phyloP scores from a whole-genome alignment of 208 protist species.

The Angomonas ambiguus region DNA sequence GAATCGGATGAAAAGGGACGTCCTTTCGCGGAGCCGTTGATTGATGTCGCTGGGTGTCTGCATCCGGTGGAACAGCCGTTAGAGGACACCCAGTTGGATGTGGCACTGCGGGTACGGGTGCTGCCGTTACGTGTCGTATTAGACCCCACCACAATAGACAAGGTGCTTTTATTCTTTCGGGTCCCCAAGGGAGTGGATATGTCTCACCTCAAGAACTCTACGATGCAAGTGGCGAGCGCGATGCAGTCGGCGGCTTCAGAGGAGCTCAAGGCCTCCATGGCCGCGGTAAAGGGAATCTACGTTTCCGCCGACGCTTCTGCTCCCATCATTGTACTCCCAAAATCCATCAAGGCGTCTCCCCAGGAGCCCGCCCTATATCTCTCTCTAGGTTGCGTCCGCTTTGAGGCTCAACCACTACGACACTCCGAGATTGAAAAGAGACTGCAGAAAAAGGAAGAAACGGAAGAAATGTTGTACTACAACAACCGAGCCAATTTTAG shows the following conservation, averaged over 20 bases:
- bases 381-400: conserved; percentile 64
- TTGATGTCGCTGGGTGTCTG: conserved; percentile 50
- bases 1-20: not conserved
- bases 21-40: conserved; percentile 32
- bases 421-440: conserved; percentile 57
- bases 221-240: conserved; percentile 38
- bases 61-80: conserved; percentile 67
- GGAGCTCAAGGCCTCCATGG: conserved; percentile 57
- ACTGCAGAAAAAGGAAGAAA: conserved; percentile 14
- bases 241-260: conserved; percentile 56
- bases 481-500: conserved; percentile 58
- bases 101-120: conserved; percentile 58
- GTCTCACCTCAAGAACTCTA: conserved; percentile 35
- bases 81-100: conserved; percentile 57
- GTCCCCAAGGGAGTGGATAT: conserved; percentile 59
- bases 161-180: conserved; percentile 55
- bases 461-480: conserved; percentile 71
- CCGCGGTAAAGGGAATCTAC: conserved; percentile 52
- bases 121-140: conserved; percentile 72
- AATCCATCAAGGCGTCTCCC: conserved; percentile 27
- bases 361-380: conserved; percentile 56
- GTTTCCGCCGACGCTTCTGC: conserved; percentile 69
- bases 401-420: conserved; percentile 55
- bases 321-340: conserved; percentile 69
- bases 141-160: conserved; percentile 56